Evolutionary conservation across 2,329 filamentous ascomycete genomes (phyloP).

Genomic region (Nemania sp.): DNA sequence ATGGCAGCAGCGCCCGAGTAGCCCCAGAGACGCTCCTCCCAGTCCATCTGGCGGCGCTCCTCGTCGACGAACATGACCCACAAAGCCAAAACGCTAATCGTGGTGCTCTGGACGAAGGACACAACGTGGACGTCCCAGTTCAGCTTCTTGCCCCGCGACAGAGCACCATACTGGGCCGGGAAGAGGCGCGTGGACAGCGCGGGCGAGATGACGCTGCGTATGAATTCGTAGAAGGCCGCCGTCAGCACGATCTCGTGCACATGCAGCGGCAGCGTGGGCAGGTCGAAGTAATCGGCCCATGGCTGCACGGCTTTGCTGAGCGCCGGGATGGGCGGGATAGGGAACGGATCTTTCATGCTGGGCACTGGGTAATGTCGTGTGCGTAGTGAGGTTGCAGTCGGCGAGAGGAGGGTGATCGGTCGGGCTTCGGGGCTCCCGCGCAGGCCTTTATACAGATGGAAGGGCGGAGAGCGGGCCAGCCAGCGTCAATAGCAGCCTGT

Average conservation of each 20-base stretch:
- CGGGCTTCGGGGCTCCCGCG: background rate
- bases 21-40: slow-evolving; percentile 72
- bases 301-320: slow-evolving; percentile 62
- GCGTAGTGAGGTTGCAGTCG: background rate
- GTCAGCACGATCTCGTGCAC: slow-evolving; percentile 74
- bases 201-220: slow-evolving; percentile 70
- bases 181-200: slow-evolving; percentile 64
- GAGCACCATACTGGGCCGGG: slow-evolving; percentile 62
- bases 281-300: slow-evolving; percentile 61
- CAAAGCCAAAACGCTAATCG: slow-evolving; percentile 74
- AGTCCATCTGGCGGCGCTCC: slow-evolving; percentile 67
- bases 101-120: slow-evolving; percentile 74
- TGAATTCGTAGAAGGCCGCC: slow-evolving; percentile 68
- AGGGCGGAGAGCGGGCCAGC: slow-evolving; percentile 3
- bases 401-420: background rate
- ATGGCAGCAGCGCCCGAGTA: slow-evolving; percentile 74
- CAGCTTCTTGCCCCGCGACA: slow-evolving; percentile 66
- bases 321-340: slow-evolving; percentile 62
- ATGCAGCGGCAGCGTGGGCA: slow-evolving; percentile 73
- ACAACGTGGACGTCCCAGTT: slow-evolving; percentile 90
- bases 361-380: background rate
- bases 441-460: slow-evolving; percentile 3
- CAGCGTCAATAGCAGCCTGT: background rate
- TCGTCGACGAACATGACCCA: slow-evolving; percentile 72
- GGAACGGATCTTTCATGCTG: slow-evolving; percentile 73